Evolutionary conservation across 331 rosid genomes (phyloP).

Genomic region (Cydonia oblonga): DNA sequence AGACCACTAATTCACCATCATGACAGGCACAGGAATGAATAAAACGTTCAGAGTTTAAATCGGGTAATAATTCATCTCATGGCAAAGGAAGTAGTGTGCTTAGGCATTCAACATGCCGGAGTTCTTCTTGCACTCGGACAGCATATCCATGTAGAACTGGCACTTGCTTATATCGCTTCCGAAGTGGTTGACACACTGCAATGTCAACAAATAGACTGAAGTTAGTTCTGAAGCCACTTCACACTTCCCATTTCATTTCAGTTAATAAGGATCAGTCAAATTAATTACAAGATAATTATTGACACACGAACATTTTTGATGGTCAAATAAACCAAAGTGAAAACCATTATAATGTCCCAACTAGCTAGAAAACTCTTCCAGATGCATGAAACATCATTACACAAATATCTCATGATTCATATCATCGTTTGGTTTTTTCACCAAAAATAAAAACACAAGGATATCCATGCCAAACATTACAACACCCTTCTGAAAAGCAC

Average conservation of each 20-base stretch:
- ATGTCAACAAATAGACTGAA: not conserved
- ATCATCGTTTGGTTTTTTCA: not conserved
- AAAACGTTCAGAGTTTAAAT: not conserved
- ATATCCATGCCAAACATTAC: not conserved
- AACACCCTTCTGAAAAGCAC: not conserved
- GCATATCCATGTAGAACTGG: constrained; percentile 84
- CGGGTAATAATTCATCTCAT: not conserved
- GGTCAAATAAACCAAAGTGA: not conserved
- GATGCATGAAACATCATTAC: not conserved
- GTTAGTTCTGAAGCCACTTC: not conserved
- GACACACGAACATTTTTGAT: not conserved
- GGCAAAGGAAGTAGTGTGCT: not conserved
- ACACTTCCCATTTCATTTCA: not conserved
- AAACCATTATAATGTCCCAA: not conserved
- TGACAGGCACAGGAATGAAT: not conserved
- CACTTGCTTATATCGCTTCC: constrained; percentile 77
- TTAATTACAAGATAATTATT: not conserved
- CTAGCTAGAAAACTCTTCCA: not conserved
- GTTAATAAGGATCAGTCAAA: not conserved
- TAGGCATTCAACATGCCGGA: constrained; percentile 42
- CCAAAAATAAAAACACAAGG: not conserved
- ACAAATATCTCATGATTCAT: not conserved
- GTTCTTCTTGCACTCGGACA: constrained; percentile 72
- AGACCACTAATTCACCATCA: not conserved
- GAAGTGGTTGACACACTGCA: constrained; percentile 64